phyloP scores from a whole-genome alignment of 129 eudicot genomes.

The Helianthus tuberosus region DNA sequence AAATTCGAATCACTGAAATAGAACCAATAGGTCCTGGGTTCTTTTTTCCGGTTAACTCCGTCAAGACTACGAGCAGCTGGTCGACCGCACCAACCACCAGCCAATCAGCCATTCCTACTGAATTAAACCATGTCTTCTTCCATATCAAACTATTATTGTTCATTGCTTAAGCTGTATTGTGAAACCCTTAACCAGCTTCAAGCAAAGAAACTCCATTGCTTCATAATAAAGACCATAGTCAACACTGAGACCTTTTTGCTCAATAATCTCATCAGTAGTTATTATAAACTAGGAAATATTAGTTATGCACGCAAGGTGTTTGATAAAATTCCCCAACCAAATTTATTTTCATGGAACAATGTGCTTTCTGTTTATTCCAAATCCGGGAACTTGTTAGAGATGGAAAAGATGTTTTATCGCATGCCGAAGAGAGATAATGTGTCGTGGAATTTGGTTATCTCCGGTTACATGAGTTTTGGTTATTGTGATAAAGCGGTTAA shows the following conservation, averaged over 20 bases:
- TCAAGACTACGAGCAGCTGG: background rate
- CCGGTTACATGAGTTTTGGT: constrained; percentile 58
- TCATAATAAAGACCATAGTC: constrained; percentile 52
- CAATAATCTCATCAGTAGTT: constrained; percentile 60
- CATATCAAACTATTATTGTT: constrained; percentile 60
- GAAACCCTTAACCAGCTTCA: constrained; percentile 57
- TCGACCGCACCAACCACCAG: background rate
- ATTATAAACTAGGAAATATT: constrained; percentile 48
- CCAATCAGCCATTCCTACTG: background rate
- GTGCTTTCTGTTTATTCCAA: constrained; percentile 74
- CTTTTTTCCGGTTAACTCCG: too few relatives aligned
- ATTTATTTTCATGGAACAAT: constrained; percentile 81
- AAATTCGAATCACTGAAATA: too few relatives aligned
- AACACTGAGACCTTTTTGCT: constrained; percentile 63
- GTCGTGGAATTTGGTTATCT: constrained; percentile 83
- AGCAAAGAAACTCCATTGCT: constrained; percentile 69
- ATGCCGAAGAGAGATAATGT: constrained; percentile 77
- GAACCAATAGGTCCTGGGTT: too few relatives aligned
- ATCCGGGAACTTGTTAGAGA: constrained; percentile 49
- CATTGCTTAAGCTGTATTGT: constrained; percentile 68
- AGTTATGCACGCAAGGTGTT: constrained; percentile 83
- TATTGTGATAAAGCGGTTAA: constrained; percentile 46
- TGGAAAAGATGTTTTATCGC: constrained; percentile 54
- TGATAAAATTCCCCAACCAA: constrained; percentile 74
- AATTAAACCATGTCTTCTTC: constrained; percentile 36